Evolutionary conservation across 2,329 filamentous ascomycete genomes (phyloP), one percentile per base, ranked within the genome.

Genomic region (Juglanconis sp.): DNA sequence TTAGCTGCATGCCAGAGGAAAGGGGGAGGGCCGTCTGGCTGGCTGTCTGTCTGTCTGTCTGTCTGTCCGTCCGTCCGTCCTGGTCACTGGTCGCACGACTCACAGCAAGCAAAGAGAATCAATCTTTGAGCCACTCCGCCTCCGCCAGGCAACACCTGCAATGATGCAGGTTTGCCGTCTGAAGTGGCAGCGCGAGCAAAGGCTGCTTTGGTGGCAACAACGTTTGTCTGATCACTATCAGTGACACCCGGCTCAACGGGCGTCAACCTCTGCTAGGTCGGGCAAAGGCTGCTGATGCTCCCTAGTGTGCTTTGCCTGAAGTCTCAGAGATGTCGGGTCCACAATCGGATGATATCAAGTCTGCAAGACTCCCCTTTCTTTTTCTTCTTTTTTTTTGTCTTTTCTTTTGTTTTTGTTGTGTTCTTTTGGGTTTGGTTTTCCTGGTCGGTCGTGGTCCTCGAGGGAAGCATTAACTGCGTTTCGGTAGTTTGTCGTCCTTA

Each of bases 281-380:
- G 61, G 62, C 61, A 65, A 69, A 53, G 36, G 38, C 52, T 44
- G 53, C 53, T 55, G 53, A 38, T 47, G 40, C 53, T 36, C 24
- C 32, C 31, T 35, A 17, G 32, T 47, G 31, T 36, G 53, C 40
- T 55, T 24, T 47, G 42, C 42, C 34, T 11, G 15, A 11, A 55
- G 53, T 55, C 31, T 55, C 53, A 30, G 13, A 48, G 17, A n/a
- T 35, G n/a, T 55, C 53, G 31, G 40, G 40, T n/a, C 30, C 36
- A 35, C 47, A 15, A 47, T 17, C 42, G 42, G 53, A 48, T 35
- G 53, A 38, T 31, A 15, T 36, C 13, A 36, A 10, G 15, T 4
- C 5, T 17, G 4, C 3, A 17, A n/a, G 35, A 38, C 35, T 3
- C 35, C 35, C 17, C 17, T 24, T 24, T 24, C 2, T 24, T 24